Evolutionary conservation across 106 monocot genomes (phyloP).

Genomic region (Iris macrosiphon): DNA sequence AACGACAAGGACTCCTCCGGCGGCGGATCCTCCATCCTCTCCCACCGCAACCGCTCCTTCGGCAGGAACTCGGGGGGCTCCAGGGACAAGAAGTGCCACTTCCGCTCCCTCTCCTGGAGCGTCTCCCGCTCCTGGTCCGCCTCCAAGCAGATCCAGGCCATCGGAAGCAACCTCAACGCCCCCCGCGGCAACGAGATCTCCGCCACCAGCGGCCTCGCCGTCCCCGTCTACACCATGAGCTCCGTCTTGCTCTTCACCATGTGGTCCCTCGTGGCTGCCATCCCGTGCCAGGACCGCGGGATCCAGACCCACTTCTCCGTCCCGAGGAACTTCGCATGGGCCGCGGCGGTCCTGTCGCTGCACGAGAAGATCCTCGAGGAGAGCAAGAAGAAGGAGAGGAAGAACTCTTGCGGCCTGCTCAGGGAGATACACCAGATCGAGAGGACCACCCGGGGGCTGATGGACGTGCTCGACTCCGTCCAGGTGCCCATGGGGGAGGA

Average conservation of each 20-base stretch:
- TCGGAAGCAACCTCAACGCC: constrained; percentile 32
- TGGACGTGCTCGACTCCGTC: constrained; percentile 32
- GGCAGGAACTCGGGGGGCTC: constrained; percentile 13
- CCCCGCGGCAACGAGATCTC: constrained; percentile 38
- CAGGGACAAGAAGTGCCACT: constrained; percentile 18
- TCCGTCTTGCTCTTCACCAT: constrained; percentile 41
- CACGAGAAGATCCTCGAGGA: constrained; percentile 52
- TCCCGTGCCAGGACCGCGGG: constrained; percentile 71
- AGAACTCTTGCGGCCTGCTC: constrained; percentile 40
- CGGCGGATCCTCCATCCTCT: constrained; percentile 12
- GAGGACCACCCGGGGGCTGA: constrained; percentile 24
- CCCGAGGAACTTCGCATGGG: constrained; percentile 45
- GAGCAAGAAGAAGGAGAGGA: constrained; percentile 54
- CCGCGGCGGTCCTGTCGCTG: constrained; percentile 14
- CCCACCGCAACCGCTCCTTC: constrained; percentile 48
- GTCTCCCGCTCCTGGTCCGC: constrained; percentile 64
- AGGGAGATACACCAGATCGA: constrained; percentile 59
- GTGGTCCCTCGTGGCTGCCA: constrained; percentile 49
- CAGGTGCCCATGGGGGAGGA: constrained; percentile 39
- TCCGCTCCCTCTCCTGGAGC: constrained; percentile 57
- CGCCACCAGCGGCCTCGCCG: constrained; percentile 27
- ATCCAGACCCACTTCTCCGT: constrained; percentile 41
- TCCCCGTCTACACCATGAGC: constrained; percentile 48
- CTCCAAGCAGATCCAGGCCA: constrained; percentile 42
- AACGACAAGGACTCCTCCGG: constrained; percentile 2